Conservation (phyloP, 495 filamentous ascomycete species). For the Cercophora newfieldiana region DNA sequence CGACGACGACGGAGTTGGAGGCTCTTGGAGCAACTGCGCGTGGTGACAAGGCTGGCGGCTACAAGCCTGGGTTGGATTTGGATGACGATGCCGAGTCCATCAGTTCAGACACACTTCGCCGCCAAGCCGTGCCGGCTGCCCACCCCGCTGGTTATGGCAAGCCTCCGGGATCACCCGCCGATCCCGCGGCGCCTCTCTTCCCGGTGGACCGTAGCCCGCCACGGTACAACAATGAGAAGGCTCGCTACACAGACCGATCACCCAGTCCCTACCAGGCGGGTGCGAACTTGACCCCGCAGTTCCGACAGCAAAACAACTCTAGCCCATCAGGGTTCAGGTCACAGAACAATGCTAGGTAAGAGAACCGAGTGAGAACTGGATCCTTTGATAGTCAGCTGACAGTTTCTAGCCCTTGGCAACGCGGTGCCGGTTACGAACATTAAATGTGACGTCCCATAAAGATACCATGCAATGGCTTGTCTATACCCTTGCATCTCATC, state of each 20-base stretch:
- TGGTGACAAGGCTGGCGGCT: conserved; percentile 74
- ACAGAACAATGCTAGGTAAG: conserved; percentile 12
- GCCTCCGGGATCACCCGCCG: conserved; percentile 12
- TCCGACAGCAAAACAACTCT: conserved; percentile 30
- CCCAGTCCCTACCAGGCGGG: background rate
- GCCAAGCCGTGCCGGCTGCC: conserved; percentile 18
- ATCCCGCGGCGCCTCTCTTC: conserved; percentile 18
- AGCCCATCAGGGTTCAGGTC: conserved; percentile 31
- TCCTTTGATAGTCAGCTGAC: conserved; percentile 1
- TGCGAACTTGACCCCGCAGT: conserved; percentile 1
- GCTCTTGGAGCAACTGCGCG: conserved; percentile 90
- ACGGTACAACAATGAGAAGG: conserved; percentile 4
- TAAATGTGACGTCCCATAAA: background rate
- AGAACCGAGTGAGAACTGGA: conserved; percentile 36
- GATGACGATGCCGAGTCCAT: conserved; percentile 65
- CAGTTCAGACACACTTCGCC: conserved; percentile 37
- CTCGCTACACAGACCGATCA: background rate
- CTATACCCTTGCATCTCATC: conserved; percentile 1
- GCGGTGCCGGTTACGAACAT: conserved; percentile 55
- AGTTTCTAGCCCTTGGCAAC: conserved; percentile 51
- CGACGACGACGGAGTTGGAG: conserved; percentile 76
- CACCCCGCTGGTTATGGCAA: conserved; percentile 8
- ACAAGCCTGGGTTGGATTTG: conserved; percentile 61
- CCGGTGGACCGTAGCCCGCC: conserved; percentile 18
- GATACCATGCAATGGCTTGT: background rate